phyloP scores from a whole-genome alignment of 2,329 filamentous ascomycete genomes.

The Aspergillus latus region DNA sequence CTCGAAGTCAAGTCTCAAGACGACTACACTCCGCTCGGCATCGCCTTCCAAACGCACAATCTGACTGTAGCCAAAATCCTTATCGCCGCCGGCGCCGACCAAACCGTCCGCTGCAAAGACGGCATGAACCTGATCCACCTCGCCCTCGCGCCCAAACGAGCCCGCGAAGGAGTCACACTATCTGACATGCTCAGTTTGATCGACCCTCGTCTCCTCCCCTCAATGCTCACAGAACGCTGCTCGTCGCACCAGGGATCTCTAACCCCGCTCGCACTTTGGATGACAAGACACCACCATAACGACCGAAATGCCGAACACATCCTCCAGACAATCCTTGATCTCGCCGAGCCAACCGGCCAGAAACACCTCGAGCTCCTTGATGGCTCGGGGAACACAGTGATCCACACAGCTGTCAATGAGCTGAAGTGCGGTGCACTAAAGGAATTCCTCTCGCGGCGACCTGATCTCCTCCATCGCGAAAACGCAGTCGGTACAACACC shows the following conservation, averaged over 20 bases:
- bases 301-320: neutral
- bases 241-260: slow-evolving; percentile 26
- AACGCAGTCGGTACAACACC: slow-evolving; percentile 76
- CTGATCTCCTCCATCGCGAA: slow-evolving; percentile 65
- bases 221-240: slow-evolving; percentile 34
- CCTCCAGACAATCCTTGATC: slow-evolving; percentile 23
- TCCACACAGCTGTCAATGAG: slow-evolving; percentile 41
- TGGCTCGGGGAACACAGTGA: slow-evolving; percentile 44
- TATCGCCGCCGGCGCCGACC: slow-evolving; percentile 68
- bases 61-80: slow-evolving; percentile 54
- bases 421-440: slow-evolving; percentile 59
- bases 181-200: slow-evolving; percentile 52
- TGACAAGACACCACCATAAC: slow-evolving; percentile 29
- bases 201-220: slow-evolving; percentile 45
- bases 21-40: slow-evolving; percentile 62
- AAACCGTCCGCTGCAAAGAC: slow-evolving; percentile 59
- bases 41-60: slow-evolving; percentile 58
- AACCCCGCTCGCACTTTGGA: slow-evolving; percentile 60
- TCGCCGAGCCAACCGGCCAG: slow-evolving; percentile 54
- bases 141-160: slow-evolving; percentile 21
- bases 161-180: slow-evolving; percentile 57
- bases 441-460: slow-evolving; percentile 52
- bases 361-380: slow-evolving; percentile 48
- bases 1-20: slow-evolving; percentile 58
- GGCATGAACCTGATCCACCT: slow-evolving; percentile 69